phyloP scores from a whole-genome alignment of 768 basidiomycete species.

The Naematelia encephala region DNA sequence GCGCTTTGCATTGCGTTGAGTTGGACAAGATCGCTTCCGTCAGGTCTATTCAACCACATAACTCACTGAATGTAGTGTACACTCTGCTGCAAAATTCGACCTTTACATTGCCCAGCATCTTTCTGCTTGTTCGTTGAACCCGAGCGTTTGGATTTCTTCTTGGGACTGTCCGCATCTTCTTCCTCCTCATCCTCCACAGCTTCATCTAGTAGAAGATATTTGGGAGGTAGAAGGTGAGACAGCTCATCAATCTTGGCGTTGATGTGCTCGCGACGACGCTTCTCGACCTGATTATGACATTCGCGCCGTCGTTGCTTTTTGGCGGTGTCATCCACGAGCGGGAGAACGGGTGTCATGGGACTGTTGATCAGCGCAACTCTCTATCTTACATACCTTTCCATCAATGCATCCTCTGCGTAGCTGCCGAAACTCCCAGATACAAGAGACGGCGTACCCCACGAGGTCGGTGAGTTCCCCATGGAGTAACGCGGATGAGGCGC shows the following conservation, averaged over 20 bases:
- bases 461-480: conserved; percentile 9
- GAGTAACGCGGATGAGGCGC: background rate
- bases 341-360: conserved; percentile 30
- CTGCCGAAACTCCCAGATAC: conserved; percentile 27
- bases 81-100: conserved; percentile 33
- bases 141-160: conserved; percentile 25
- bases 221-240: conserved; percentile 23
- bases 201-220: conserved; percentile 21
- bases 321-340: conserved; percentile 20
- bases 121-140: conserved; percentile 26
- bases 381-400: conserved; percentile 12
- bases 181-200: conserved; percentile 21
- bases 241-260: conserved; percentile 43
- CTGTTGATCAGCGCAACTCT: conserved; percentile 26
- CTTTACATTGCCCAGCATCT: conserved; percentile 39
- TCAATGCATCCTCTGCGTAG: conserved; percentile 15
- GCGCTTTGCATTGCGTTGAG: conserved; percentile 23
- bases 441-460: conserved; percentile 21
- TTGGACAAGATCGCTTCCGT: conserved; percentile 30
- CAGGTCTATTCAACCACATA: background rate
- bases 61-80: conserved; percentile 42
- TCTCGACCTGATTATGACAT: conserved; percentile 44
- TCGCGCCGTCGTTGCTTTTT: conserved; percentile 39
- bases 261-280: conserved; percentile 41
- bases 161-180: conserved; percentile 26